phyloP scores from a whole-genome alignment of 805 yeast species.

The Wickerhamomyces canadensis region DNA sequence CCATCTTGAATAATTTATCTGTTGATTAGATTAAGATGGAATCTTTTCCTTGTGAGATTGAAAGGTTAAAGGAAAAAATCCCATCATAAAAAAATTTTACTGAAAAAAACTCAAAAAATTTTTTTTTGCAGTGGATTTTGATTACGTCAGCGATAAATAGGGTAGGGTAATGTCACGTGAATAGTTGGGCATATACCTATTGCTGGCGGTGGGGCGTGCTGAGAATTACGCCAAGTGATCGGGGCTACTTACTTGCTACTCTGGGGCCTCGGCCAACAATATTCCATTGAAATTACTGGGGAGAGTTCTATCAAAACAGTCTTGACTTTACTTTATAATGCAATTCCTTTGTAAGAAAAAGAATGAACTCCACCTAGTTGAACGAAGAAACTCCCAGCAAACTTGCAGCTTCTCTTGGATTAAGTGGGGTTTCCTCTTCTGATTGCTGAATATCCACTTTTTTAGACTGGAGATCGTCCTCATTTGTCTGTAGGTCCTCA shows the following conservation, averaged over 20 bases:
- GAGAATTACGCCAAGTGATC: too few relatives aligned
- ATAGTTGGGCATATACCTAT: too few relatives aligned
- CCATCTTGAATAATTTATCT: slow-evolving; percentile 24
- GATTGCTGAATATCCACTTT: too few relatives aligned
- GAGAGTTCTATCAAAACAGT: too few relatives aligned
- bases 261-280: too few relatives aligned
- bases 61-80: slow-evolving; percentile 6
- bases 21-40: slow-evolving; percentile 9
- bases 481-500: slow-evolving; percentile 6
- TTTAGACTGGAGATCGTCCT: background rate
- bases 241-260: too few relatives aligned
- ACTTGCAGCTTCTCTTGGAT: slow-evolving; percentile 81
- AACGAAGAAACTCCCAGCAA: slow-evolving; percentile 74
- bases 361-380: slow-evolving; percentile 18
- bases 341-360: too few relatives aligned
- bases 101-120: slow-evolving; percentile 1
- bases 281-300: too few relatives aligned
- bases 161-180: slow-evolving; percentile 1
- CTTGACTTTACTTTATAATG: too few relatives aligned
- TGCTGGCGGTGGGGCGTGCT: too few relatives aligned
- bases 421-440: slow-evolving; percentile 36
- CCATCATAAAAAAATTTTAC: background rate
- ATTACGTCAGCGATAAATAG: background rate
- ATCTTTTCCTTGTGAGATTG: slow-evolving; percentile 3
- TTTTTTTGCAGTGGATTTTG: slow-evolving; percentile 6